A percentile compares a stretch with the other conserved stretches of the same genome.
Evolutionary conservation across 148 eudicot genomes (phyloP).

Genomic region (Rheum nobile): DNA sequence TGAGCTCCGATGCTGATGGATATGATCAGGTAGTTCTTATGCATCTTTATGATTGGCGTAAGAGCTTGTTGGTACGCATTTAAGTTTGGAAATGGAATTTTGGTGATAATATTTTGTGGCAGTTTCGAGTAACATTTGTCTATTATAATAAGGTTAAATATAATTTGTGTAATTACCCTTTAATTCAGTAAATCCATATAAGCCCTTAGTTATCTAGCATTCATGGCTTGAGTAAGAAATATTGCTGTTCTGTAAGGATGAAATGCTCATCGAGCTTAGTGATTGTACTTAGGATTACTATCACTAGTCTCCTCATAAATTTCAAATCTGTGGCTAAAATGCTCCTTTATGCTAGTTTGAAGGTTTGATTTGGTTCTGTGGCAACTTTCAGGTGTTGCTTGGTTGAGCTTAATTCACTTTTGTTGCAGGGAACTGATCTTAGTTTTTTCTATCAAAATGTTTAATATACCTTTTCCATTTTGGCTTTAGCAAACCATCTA

Average conservation of each 20-base stretch:
- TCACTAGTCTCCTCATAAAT: neutral
- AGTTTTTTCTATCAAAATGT: neutral
- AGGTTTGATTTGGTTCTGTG: neutral
- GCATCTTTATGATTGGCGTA: neutral
- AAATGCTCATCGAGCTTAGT: neutral
- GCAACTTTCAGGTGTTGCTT: neutral
- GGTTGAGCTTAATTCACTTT: neutral
- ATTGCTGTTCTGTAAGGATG: neutral
- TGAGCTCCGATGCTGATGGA: constrained; percentile 85
- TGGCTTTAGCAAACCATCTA: neutral
- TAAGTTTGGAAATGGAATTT: neutral
- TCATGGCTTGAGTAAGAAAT: neutral
- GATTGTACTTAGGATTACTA: neutral
- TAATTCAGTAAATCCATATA: neutral
- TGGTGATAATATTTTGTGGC: neutral
- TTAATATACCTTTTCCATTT: neutral
- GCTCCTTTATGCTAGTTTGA: neutral
- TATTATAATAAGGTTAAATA: neutral
- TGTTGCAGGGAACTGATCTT: neutral
- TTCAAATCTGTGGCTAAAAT: neutral
- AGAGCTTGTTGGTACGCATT: neutral
- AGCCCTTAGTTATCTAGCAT: neutral
- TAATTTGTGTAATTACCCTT: neutral
- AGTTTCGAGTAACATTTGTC: neutral
- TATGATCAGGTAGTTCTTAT: constrained; percentile 72